Evolutionary conservation across 225 moss, liverwort and hornwort genomes (phyloP).

Genomic region (Physcomitrium patens): DNA sequence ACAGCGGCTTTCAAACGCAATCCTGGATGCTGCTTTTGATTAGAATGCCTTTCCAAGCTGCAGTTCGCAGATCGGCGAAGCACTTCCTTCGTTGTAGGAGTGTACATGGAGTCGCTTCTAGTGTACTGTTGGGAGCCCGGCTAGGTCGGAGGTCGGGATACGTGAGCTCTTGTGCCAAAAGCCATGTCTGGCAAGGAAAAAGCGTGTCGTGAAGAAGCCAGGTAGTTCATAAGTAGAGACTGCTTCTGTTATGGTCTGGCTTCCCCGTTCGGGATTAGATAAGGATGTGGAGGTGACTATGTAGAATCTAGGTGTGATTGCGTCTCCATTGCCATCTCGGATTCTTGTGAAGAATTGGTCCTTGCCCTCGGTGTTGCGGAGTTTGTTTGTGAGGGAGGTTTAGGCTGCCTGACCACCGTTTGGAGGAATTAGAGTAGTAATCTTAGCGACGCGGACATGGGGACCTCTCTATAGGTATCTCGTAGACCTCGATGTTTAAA

Average conservation of each 20-base stretch:
- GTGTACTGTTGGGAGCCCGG: no score
- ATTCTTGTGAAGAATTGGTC: background rate
- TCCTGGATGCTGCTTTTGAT: background rate
- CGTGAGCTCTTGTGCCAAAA: no score
- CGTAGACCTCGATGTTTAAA: no score
- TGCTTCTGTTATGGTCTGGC: background rate
- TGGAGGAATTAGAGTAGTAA: no score
- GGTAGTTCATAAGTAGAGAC: background rate
- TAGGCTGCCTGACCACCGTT: background rate
- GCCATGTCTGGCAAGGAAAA: no score
- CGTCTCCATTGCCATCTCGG: background rate
- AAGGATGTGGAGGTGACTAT: background rate
- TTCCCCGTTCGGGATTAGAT: background rate
- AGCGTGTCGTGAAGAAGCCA: background rate
- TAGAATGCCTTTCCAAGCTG: no score
- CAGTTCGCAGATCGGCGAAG: background rate
- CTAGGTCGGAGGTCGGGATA: no score
- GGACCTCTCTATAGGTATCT: slow-evolving; percentile 2
- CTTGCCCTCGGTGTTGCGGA: background rate
- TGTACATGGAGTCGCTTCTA: no score
- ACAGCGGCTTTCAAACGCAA: background rate
- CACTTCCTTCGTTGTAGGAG: background rate
- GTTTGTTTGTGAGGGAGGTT: background rate
- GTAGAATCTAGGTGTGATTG: background rate
- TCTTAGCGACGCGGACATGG: background rate